phyloP scores from a whole-genome alignment of 192 early-diverging fungal species.

The Coemansia sp. region DNA sequence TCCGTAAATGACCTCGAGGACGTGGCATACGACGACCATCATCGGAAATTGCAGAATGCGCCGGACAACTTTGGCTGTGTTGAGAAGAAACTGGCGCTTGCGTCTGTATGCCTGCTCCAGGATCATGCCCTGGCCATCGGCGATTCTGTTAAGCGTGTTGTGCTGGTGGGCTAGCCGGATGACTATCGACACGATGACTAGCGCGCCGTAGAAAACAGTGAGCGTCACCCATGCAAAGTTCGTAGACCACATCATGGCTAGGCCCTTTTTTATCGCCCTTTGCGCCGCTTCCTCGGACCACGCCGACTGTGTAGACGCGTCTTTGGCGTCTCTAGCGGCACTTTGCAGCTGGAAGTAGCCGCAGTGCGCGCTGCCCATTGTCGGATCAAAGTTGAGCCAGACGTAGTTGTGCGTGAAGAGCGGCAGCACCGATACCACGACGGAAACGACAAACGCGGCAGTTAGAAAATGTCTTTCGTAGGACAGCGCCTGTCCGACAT shows the following conservation, averaged over 20 bases:
- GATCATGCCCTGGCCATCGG: slow-evolving; percentile 20
- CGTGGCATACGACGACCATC: slow-evolving; percentile 45
- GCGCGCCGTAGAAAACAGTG: slow-evolving; percentile 41
- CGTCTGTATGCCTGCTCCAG: slow-evolving; percentile 18
- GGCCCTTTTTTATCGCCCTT: slow-evolving; percentile 34
- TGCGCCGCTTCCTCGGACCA: slow-evolving; percentile 30
- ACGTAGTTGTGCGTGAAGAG: slow-evolving; percentile 39
- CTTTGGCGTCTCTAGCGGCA: background rate
- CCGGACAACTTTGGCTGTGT: slow-evolving; percentile 30
- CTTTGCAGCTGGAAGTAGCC: slow-evolving; percentile 38
- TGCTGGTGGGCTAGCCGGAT: slow-evolving; percentile 39
- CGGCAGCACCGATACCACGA: slow-evolving; percentile 29
- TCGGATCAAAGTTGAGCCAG: slow-evolving; percentile 41
- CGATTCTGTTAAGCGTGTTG: slow-evolving; percentile 16
- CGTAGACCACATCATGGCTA: slow-evolving; percentile 44
- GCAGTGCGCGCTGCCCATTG: slow-evolving; percentile 35
- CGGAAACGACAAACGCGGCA: slow-evolving; percentile 21
- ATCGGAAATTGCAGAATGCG: slow-evolving; percentile 51
- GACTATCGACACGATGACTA: slow-evolving; percentile 40
- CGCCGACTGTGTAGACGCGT: background rate
- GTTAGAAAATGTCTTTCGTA: slow-evolving; percentile 41
- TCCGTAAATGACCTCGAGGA: slow-evolving; percentile 45
- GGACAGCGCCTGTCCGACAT: slow-evolving; percentile 22
- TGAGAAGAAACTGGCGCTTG: slow-evolving; percentile 33
- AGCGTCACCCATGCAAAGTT: slow-evolving; percentile 50